Conservation (phyloP, 805 yeast genomes). For the Isabelozyma pseudorhagii region DNA sequence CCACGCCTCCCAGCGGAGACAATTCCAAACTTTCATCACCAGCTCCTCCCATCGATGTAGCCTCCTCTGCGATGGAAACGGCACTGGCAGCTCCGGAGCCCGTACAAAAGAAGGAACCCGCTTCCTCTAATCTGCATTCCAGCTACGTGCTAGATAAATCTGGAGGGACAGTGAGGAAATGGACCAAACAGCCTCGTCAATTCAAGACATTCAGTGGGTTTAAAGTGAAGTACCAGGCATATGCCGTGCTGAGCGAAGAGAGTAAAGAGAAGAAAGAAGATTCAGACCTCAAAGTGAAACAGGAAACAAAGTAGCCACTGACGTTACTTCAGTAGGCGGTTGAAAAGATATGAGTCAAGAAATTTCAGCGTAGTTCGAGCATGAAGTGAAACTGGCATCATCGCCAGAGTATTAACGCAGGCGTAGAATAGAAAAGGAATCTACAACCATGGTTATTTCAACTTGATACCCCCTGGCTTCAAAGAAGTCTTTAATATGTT, state of each 20-base stretch:
- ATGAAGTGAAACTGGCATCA: no score
- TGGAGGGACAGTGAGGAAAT: slow-evolving; percentile 30
- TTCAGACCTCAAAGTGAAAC: neutral
- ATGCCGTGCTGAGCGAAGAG: slow-evolving; percentile 1
- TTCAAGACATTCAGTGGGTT: slow-evolving; percentile 45
- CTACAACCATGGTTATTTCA: no score
- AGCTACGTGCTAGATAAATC: slow-evolving; percentile 30
- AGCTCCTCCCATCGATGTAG: slow-evolving; percentile 8
- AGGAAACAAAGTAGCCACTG: neutral
- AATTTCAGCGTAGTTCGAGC: no score
- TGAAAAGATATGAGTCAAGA: neutral
- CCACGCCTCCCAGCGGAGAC: slow-evolving; percentile 6
- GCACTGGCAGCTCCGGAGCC: neutral
- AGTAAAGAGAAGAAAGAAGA: neutral
- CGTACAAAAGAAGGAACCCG: neutral
- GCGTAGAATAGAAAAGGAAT: no score
- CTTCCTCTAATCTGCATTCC: slow-evolving; percentile 7
- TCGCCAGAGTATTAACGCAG: no score
- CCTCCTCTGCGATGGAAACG: neutral
- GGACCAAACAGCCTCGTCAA: slow-evolving; percentile 31
- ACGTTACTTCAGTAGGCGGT: neutral
- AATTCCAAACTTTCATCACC: slow-evolving; percentile 25
- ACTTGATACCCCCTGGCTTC: no score
- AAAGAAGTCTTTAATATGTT: no score
- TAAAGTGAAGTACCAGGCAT: slow-evolving; percentile 25